Percentiles rank a stretch among this genome's conserved stretches.
phyloP scores from a whole-genome alignment of 2,329 filamentous ascomycete species.

The Aspergillus glaucus region DNA sequence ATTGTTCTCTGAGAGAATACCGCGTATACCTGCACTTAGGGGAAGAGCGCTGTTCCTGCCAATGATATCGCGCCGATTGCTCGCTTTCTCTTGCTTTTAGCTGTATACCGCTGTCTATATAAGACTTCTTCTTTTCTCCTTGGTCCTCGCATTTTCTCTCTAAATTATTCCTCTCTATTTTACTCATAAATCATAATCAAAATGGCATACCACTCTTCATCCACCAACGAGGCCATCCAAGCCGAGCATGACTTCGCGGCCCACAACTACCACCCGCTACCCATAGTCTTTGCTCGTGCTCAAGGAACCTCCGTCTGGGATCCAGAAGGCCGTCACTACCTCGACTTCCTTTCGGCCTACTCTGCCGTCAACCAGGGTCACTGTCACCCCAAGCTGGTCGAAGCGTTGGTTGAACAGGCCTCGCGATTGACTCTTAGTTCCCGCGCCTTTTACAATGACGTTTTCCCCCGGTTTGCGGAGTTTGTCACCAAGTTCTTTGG shows the following conservation, averaged over 20 bases:
- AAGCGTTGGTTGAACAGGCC: conserved; percentile 83
- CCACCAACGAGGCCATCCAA: conserved; percentile 71
- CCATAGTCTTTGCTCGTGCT: conserved; percentile 83
- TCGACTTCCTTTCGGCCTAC: conserved; percentile 97
- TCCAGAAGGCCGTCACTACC: conserved; percentile 88
- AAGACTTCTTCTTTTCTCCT: conserved; percentile 1
- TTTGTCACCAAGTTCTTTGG: conserved; percentile 84
- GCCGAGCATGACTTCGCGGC: conserved; percentile 80
- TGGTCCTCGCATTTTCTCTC: conserved; percentile 9
- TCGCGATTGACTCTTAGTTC: conserved; percentile 84
- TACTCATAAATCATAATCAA: conserved; percentile 25
- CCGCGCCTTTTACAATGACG: conserved; percentile 95
- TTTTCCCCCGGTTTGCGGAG: conserved; percentile 91
- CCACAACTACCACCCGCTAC: conserved; percentile 97
- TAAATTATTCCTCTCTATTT: not conserved
- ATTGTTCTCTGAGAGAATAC: not conserved
- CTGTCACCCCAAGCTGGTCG: conserved; percentile 92
- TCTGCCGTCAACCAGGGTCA: conserved; percentile 97
- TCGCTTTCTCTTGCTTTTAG: not conserved
- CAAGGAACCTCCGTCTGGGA: conserved; percentile 91
- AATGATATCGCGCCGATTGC: not conserved
- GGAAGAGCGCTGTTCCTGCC: conserved; percentile 7
- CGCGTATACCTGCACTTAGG: conserved; percentile 18
- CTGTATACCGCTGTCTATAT: conserved; percentile 1
- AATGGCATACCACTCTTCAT: conserved; percentile 62